Conservation (phyloP, 1,284 basidiomycete species). For the Xerocomus cyaneibrunnescens region DNA sequence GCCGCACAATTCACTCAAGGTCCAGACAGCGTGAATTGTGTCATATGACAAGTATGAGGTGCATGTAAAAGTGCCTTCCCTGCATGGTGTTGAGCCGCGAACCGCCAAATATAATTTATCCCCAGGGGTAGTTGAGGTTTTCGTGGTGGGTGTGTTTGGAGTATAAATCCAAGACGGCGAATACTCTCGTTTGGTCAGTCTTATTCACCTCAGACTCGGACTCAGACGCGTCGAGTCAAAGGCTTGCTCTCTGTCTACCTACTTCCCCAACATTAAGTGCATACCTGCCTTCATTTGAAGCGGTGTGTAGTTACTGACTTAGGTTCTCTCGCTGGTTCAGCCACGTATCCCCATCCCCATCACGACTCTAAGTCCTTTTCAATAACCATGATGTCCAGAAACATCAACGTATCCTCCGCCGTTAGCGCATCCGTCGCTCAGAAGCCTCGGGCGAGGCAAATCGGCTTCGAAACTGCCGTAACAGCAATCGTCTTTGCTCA, state of each 20-base stretch:
- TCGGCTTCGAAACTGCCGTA: conserved; percentile 25
- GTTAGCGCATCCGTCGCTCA: not conserved
- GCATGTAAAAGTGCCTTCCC: too few species aligned
- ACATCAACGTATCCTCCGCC: not conserved
- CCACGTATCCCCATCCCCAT: too few species aligned
- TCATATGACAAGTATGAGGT: not conserved
- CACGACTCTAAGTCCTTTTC: too few species aligned
- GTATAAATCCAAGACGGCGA: conserved; percentile 17
- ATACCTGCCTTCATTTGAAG: not conserved
- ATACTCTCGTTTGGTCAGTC: not conserved
- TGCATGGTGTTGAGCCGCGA: too few species aligned
- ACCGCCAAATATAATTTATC: too few species aligned
- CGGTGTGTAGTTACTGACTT: conserved; percentile 9
- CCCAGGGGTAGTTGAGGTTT: not conserved
- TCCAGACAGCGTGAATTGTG: too few species aligned
- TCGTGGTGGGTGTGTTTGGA: not conserved
- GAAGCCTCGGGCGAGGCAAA: conserved; percentile 9
- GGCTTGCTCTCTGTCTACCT: not conserved
- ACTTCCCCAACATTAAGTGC: conserved; percentile 2
- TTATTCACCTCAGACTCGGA: too few species aligned
- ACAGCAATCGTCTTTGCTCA: conserved; percentile 22
- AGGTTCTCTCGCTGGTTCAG: too few species aligned
- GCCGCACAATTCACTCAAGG: not conserved
- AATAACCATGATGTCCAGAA: conserved; percentile 6
- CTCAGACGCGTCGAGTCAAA: too few species aligned